phyloP scores from a whole-genome alignment of 2,329 filamentous ascomycete species.

The Drechmeria coniospora region DNA sequence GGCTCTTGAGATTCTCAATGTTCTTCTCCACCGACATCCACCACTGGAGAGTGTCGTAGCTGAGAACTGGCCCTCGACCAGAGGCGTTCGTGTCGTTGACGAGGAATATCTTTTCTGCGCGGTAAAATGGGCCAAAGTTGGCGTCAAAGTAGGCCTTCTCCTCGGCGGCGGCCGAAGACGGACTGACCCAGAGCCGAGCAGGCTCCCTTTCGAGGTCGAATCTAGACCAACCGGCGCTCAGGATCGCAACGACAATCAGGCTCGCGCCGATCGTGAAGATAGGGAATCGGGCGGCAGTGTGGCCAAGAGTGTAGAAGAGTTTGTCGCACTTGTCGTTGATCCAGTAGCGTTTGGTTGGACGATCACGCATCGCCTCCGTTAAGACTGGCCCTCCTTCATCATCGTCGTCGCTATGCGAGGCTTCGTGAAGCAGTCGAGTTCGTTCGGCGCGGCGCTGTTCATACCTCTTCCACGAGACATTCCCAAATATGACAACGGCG shows the following conservation, averaged over 20 bases:
- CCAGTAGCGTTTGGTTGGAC: slow-evolving; percentile 63
- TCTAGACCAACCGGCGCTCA: slow-evolving; percentile 76
- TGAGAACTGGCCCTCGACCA: slow-evolving; percentile 61
- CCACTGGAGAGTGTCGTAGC: slow-evolving; percentile 79
- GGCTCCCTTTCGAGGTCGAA: slow-evolving; percentile 88
- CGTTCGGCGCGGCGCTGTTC: slow-evolving; percentile 63
- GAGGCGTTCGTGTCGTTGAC: slow-evolving; percentile 65
- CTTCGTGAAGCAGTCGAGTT: slow-evolving; percentile 74
- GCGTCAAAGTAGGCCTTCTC: slow-evolving; percentile 90
- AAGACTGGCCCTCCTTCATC: slow-evolving; percentile 72
- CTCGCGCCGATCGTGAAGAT: slow-evolving; percentile 66
- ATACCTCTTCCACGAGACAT: slow-evolving; percentile 61
- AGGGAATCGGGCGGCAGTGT: slow-evolving; percentile 68
- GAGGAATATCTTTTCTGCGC: slow-evolving; percentile 82
- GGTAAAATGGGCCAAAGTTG: slow-evolving; percentile 91
- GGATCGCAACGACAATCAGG: slow-evolving; percentile 56
- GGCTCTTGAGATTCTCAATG: slow-evolving; percentile 56
- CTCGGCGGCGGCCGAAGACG: slow-evolving; percentile 73
- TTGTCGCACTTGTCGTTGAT: slow-evolving; percentile 72
- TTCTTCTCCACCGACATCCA: slow-evolving; percentile 83
- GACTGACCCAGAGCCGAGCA: slow-evolving; percentile 91
- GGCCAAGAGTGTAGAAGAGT: slow-evolving; percentile 67
- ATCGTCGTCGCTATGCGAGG: slow-evolving; percentile 75
- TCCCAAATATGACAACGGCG: slow-evolving; percentile 51
- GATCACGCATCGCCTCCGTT: slow-evolving; percentile 61